A percentile compares a stretch with the other conserved stretches of the same genome.
phyloP scores from a whole-genome alignment of 371 early-diverging fungal species.

The Gilbertella persicaria region DNA sequence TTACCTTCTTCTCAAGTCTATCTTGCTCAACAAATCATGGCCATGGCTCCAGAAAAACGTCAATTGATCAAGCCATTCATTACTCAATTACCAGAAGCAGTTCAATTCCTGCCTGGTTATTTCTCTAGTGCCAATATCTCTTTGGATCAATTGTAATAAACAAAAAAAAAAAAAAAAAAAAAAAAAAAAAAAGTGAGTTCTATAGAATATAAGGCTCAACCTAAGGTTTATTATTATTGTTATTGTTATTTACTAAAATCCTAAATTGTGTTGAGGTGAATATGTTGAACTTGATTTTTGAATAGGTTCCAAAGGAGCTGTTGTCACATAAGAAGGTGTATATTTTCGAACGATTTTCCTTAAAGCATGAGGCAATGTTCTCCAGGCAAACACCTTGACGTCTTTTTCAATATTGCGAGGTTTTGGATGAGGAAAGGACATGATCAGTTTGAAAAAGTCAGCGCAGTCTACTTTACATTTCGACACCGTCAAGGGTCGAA shows the following conservation, averaged over 20 bases:
- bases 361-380: conserved; percentile 57
- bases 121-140: conserved; percentile 38
- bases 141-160: conserved; percentile 28
- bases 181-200: too few relatives aligned
- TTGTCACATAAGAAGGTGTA: conserved; percentile 41
- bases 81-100: conserved; percentile 26
- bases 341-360: conserved; percentile 70
- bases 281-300: background rate
- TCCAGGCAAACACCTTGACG: conserved; percentile 78
- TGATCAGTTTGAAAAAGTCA: conserved; percentile 73
- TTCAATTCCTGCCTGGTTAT: conserved; percentile 39
- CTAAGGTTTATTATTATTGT: too few relatives aligned
- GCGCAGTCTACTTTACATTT: conserved; percentile 67
- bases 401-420: conserved; percentile 84
- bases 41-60: conserved; percentile 40
- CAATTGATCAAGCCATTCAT: conserved; percentile 22
- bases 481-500: conserved; percentile 71
- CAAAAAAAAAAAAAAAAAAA: too few relatives aligned
- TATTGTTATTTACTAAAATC: background rate
- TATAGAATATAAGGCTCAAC: too few relatives aligned
- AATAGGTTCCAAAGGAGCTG: conserved; percentile 16
- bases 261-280: background rate
- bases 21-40: conserved; percentile 40
- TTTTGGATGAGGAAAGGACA: conserved; percentile 76
- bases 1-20: conserved; percentile 37